Evolutionary conservation across 805 yeast species (phyloP), one percentile per base, ranked within the genome.

Genomic region (Hagleromyces aurorensis): DNA sequence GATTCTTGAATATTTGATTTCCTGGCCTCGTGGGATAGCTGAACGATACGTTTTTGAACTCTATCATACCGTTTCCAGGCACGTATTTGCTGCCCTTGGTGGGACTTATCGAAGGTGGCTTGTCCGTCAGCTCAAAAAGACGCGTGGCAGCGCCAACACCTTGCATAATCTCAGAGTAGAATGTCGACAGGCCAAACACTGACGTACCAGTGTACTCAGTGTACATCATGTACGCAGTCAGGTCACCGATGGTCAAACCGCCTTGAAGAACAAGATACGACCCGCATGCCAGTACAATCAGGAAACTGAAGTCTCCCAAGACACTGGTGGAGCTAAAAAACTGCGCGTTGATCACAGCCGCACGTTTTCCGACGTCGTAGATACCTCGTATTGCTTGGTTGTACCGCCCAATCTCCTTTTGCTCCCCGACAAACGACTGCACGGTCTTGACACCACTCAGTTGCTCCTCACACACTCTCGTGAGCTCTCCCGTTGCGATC

Each of bases 71-170:
- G 48, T 43, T 56, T 8, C 36, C 42, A 3, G 56, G 50, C 13
- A 50, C 35, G 19, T 69, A 60, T 29, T 61, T 63, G 18, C 49
- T 37, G 16, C 97, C 97, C 12, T 61, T 48, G 1, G 79, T 69
- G 2, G 87, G 72, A 8, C 68, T 63, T 23, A 89, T 84, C 12
- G 65, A 59, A 2, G 96, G 87, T 34, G 74, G 61, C 56, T 81
- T 68, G 39, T 84, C 94, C 25, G 80, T 72, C 26, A 91, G 64
- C 54, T 91, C 98, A 61, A 89, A 89, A 20, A 89, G 64, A 41
- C 98, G 68, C 31, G 89, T 77, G 0, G 97, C 93, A 1, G 97
- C 97, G 33, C 98, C 98, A 6, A 85, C 82, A 31, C 96, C 97
- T 62, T 91, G 91, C 98, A 91, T 91, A 36, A 91, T 62, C 55